A percentile compares a stretch with the other conserved stretches of the same genome.
Conservation (phyloP, 1,284 basidiomycete genomes). For the Testicularia cyperi region DNA sequence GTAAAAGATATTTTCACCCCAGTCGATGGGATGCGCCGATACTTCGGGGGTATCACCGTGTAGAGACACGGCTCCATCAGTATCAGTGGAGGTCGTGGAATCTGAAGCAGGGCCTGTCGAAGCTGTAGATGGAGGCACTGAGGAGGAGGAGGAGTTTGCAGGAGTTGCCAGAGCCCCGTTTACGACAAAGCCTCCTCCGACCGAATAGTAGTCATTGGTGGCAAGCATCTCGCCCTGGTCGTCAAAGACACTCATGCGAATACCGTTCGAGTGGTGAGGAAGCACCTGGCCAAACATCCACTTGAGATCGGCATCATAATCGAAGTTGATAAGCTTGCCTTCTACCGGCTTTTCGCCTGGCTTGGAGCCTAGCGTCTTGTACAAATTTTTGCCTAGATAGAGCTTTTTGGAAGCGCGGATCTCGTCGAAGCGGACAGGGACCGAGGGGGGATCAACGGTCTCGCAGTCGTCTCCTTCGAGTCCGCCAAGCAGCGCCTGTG, state of each 20-base stretch:
- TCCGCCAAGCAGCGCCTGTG: constrained; percentile 86
- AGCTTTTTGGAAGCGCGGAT: constrained; percentile 72
- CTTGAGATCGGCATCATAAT: constrained; percentile 84
- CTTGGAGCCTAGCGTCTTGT: constrained; percentile 15
- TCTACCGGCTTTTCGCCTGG: neutral
- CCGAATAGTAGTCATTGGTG: constrained; percentile 84
- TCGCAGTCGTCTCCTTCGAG: constrained; percentile 72
- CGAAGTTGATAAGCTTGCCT: constrained; percentile 68
- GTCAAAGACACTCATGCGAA: constrained; percentile 85
- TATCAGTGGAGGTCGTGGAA: neutral
- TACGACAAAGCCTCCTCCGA: constrained; percentile 57
- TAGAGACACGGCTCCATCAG: neutral
- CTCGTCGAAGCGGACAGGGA: constrained; percentile 68
- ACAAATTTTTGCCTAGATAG: constrained; percentile 66
- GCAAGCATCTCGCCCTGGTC: constrained; percentile 80
- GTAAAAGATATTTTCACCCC: constrained; percentile 90
- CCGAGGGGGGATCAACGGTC: constrained; percentile 80
- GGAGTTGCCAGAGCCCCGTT: constrained; percentile 53
- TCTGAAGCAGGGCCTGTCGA: neutral
- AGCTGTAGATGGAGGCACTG: too few relatives aligned
- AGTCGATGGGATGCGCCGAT: constrained; percentile 63
- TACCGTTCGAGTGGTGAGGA: constrained; percentile 66
- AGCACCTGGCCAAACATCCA: constrained; percentile 76
- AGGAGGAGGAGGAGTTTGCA: too few relatives aligned
- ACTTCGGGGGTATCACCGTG: constrained; percentile 11